Evolutionary conservation across 169 alveolate genomes (phyloP), one percentile per base, ranked within the genome.

Genomic region (Plasmodium ovale): DNA sequence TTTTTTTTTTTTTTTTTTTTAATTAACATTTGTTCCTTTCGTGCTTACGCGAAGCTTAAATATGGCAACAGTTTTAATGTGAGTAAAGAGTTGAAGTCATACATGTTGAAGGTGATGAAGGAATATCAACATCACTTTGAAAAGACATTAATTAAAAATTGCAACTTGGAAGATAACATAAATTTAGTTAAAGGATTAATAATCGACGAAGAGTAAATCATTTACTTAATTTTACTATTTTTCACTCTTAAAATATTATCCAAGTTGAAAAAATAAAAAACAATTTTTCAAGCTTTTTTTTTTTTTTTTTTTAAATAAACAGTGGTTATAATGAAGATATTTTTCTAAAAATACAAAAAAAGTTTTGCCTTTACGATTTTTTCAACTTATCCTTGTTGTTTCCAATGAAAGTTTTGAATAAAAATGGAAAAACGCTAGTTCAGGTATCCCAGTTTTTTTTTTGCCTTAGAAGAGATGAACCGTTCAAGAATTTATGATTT

Each of bases 341-440:
- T 27, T 74, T 74, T 60, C n/a, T 74, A 37, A 74, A 74, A 74
- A 74, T 59, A 37, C 74, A 74, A 74, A 74, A 74, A 53, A 64
- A 25, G 37, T 74, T 74, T 39, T 65, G 60, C 53, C 1, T 74
- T 21, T 51, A 74, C 23, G 88, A 74, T 65, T 59, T 74, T 27
- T 74, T 74, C 73, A 74, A 74, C 44, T 47, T 74, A 23, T 74
- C 88, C 1, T 62, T 74, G 25, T 74, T 74, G 60, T 74, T 74
- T 35, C 88, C 88, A 33, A 65, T 74, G 35, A 74, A 74, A 74
- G 29, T 74, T 39, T 42, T 74, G 9, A 74, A 74, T 33, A 59
- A 74, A 53, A 74, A 39, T 74, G 88, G 64, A 59, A 74, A 74
- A 54, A 59, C 74, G 9, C 27, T 74, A 23, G 53, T 74, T 29